Evolutionary conservation across 306 rosid genomes (phyloP).

Genomic region (Inga laurina): DNA sequence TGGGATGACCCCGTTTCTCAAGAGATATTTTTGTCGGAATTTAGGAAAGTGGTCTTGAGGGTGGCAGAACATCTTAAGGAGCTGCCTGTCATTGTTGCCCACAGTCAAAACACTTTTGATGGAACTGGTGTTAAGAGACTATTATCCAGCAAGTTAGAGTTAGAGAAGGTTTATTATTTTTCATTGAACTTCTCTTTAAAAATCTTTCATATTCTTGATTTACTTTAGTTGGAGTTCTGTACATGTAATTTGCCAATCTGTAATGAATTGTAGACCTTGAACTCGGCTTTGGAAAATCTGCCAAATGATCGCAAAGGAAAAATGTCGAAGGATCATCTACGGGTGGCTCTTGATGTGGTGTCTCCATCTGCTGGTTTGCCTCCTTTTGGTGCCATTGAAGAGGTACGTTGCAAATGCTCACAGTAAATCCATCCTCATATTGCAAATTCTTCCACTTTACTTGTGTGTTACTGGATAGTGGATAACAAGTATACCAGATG

Average conservation of each 20-base stretch:
- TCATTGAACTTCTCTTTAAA: not conserved
- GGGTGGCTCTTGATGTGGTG: slow-evolving; percentile 59
- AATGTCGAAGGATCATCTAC: slow-evolving; percentile 62
- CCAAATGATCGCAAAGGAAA: slow-evolving; percentile 77
- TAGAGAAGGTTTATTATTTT: slow-evolving; percentile 72
- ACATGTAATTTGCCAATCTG: slow-evolving; percentile 12
- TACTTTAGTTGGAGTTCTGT: slow-evolving; percentile 2
- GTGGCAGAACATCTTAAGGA: slow-evolving; percentile 65
- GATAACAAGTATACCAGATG: not conserved
- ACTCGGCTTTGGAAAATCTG: slow-evolving; percentile 57
- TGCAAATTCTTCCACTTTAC: not conserved
- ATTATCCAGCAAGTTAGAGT: slow-evolving; percentile 82
- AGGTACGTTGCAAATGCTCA: slow-evolving; percentile 49
- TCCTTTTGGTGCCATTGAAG: slow-evolving; percentile 75
- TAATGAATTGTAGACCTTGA: slow-evolving; percentile 58
- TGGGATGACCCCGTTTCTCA: slow-evolving; percentile 58
- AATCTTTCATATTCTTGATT: not conserved
- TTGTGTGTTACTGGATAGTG: not conserved
- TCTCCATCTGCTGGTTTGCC: slow-evolving; percentile 88
- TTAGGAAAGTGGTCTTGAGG: slow-evolving; percentile 61
- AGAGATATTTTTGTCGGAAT: slow-evolving; percentile 68
- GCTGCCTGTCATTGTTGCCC: slow-evolving; percentile 85
- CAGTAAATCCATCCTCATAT: not conserved
- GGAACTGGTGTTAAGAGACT: slow-evolving; percentile 76
- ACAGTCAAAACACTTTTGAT: slow-evolving; percentile 82